phyloP scores from a whole-genome alignment of 2,329 filamentous ascomycete species.

The Verticillium klebahnii region DNA sequence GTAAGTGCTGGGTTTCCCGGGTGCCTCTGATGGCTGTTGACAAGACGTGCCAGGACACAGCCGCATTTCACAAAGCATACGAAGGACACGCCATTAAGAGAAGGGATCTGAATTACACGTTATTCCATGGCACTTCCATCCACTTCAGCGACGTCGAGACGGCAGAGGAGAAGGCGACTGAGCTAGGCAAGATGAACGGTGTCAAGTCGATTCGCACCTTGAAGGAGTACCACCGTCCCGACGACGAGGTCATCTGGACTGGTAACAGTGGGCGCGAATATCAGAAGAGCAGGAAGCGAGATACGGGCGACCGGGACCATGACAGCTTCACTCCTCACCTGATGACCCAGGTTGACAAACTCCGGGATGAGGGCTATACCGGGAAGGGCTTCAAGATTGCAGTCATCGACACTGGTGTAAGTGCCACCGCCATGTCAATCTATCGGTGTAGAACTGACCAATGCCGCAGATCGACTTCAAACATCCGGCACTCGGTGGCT shows the following conservation, averaged over 20 bases:
- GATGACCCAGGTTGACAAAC: slow-evolving; percentile 53
- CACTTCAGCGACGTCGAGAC: slow-evolving; percentile 43
- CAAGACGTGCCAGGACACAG: slow-evolving; percentile 30
- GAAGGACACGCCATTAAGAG: slow-evolving; percentile 36
- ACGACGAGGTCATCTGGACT: slow-evolving; percentile 39
- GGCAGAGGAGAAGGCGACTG: slow-evolving; percentile 34
- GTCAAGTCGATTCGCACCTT: slow-evolving; percentile 48
- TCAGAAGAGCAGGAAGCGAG: slow-evolving; percentile 25
- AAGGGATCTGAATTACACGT: slow-evolving; percentile 42
- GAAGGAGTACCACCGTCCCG: slow-evolving; percentile 36
- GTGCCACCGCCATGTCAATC: slow-evolving; percentile 15
- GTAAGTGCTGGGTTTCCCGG: slow-evolving; percentile 25
- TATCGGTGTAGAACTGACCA: slow-evolving; percentile 5
- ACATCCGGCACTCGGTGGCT: slow-evolving; percentile 59
- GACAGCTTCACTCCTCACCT: slow-evolving; percentile 45
- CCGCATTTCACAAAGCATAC: slow-evolving; percentile 32
- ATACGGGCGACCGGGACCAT: slow-evolving; percentile 15
- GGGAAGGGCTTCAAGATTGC: slow-evolving; percentile 50
- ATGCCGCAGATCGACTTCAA: slow-evolving; percentile 50
- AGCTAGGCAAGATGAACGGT: slow-evolving; percentile 34
- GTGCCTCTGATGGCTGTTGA: not conserved
- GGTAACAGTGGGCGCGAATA: slow-evolving; percentile 25
- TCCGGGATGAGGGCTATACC: slow-evolving; percentile 40
- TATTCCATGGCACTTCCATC: slow-evolving; percentile 52
- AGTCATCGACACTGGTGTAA: slow-evolving; percentile 50